These are phyloP conservation scores for Olyra latifolia DNA, from an alignment of 176 grass and related monocot genomes.

Conservation along the genomic window DNA sequence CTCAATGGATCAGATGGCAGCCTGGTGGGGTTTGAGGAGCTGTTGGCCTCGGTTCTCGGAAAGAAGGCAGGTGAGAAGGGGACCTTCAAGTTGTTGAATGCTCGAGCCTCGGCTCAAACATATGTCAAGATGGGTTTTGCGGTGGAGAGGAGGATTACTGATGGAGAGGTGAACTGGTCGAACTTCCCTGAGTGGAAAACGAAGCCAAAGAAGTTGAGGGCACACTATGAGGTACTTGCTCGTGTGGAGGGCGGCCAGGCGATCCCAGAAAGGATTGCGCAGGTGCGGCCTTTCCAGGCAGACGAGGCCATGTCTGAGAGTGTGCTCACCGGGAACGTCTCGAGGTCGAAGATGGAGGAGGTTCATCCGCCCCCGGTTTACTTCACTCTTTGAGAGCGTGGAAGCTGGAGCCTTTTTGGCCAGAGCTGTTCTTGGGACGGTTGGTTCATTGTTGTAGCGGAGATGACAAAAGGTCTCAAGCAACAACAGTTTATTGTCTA, in stretches of 20 bases:
- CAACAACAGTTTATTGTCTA: not conserved
- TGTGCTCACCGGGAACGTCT: constrained; percentile 49
- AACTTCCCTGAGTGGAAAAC: constrained; percentile 62
- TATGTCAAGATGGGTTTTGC: constrained; percentile 83
- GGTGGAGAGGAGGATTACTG: constrained; percentile 54
- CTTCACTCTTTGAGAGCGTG: constrained; percentile 70
- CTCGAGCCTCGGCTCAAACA: constrained; percentile 61
- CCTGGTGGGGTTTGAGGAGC: constrained; percentile 68
- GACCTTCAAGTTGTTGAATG: constrained; percentile 68
- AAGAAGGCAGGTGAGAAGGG: constrained; percentile 59
- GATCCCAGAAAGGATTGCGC: constrained; percentile 66
- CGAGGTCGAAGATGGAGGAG: constrained; percentile 49
- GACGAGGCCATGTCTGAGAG: constrained; percentile 38
- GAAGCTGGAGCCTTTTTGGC: not conserved
- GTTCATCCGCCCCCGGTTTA: constrained; percentile 48
- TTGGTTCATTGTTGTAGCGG: not conserved
- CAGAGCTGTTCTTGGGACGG: not conserved
- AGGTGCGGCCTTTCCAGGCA: constrained; percentile 49
- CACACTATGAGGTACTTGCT: constrained; percentile 82
- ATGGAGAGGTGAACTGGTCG: constrained; percentile 61
- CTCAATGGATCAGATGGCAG: constrained; percentile 72
- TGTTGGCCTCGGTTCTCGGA: constrained; percentile 67
- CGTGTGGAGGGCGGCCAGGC: constrained; percentile 65
- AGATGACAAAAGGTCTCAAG: constrained; percentile 2
- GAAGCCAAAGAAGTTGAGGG: constrained; percentile 60